Percentiles rank a stretch among this genome's conserved stretches.
Evolutionary conservation across 257 asterid genomes (phyloP).

Genomic region (Fraxinus anomala): DNA sequence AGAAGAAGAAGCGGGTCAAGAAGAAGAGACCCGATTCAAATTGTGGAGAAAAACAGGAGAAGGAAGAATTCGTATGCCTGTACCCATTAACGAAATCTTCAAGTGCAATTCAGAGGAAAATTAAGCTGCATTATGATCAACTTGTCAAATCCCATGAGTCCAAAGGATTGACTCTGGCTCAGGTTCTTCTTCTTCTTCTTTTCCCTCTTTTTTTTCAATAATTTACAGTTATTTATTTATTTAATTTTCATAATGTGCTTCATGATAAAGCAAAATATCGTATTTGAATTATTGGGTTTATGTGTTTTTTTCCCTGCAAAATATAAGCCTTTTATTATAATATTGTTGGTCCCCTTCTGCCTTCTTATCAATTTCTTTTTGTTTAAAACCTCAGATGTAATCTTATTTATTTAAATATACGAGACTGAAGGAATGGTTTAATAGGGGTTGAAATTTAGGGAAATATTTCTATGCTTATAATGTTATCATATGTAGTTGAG

Average conservation of each 20-base stretch:
- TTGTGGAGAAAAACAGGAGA: no score
- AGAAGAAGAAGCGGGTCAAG: no score
- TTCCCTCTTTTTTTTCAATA: neutral
- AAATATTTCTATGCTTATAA: no score
- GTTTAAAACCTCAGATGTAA: neutral
- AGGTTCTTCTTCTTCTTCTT: slow-evolving; percentile 26
- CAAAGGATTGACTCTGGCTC: slow-evolving; percentile 38
- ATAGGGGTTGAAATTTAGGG: neutral
- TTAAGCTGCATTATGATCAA: slow-evolving; percentile 24
- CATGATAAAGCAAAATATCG: neutral
- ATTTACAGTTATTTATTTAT: neutral
- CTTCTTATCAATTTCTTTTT: neutral
- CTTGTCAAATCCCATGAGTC: slow-evolving; percentile 46
- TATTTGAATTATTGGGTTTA: neutral
- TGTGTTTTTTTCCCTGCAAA: no score
- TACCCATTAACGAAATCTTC: slow-evolving; percentile 45
- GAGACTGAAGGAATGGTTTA: neutral
- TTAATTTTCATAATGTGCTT: no score
- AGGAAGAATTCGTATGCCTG: slow-evolving; percentile 14
- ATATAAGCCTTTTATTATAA: neutral
- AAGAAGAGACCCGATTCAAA: no score
- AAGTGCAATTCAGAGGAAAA: slow-evolving; percentile 27
- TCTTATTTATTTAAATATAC: no score
- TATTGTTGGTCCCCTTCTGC: neutral
- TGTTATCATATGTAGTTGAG: neutral